A percentile compares a stretch with the other conserved stretches of the same genome.
These are phyloP conservation scores for Saitozyma sp. DNA, from an alignment of 768 basidiomycete genomes.

Conservation along the genomic window DNA sequence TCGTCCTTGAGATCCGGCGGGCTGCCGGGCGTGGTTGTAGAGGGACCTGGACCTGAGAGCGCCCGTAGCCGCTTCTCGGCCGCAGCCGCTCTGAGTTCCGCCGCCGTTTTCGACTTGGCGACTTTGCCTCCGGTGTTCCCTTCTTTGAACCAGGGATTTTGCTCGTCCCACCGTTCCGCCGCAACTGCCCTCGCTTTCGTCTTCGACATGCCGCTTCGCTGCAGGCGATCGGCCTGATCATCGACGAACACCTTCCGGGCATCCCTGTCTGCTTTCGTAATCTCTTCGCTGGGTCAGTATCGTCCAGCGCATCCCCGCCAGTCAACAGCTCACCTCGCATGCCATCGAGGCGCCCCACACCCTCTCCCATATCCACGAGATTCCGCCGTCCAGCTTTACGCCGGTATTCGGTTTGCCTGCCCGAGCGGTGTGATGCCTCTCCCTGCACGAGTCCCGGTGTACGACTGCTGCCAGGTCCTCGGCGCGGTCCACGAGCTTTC, in stretches of 20 bases:
- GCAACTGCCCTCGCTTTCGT: slow-evolving; percentile 35
- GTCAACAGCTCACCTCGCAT: slow-evolving; percentile 28
- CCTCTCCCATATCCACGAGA: slow-evolving; percentile 39
- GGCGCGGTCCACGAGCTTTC: slow-evolving; percentile 28
- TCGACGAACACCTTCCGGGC: slow-evolving; percentile 29
- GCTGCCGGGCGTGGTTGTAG: slow-evolving; percentile 5
- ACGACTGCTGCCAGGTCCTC: slow-evolving; percentile 24
- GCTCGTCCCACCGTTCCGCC: slow-evolving; percentile 27
- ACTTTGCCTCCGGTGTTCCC: slow-evolving; percentile 39
- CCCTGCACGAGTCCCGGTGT: slow-evolving; percentile 35
- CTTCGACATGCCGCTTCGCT: slow-evolving; percentile 20
- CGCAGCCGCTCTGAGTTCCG: slow-evolving; percentile 40
- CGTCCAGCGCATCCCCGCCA: not conserved
- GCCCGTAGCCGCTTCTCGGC: slow-evolving; percentile 33
- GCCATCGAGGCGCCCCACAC: slow-evolving; percentile 33
- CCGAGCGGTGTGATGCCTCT: slow-evolving; percentile 39
- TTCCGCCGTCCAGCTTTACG: slow-evolving; percentile 43
- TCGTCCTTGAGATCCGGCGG: not conserved
- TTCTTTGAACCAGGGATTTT: slow-evolving; percentile 44
- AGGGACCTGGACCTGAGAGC: slow-evolving; percentile 4
- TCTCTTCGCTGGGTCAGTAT: slow-evolving; percentile 18
- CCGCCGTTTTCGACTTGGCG: slow-evolving; percentile 38
- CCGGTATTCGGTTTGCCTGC: slow-evolving; percentile 49
- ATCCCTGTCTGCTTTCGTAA: slow-evolving; percentile 42
- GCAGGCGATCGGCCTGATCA: slow-evolving; percentile 14